Base-by-base conservation (phyloP, 2,329 filamentous ascomycete species). In the Penicillium sp. region DNA sequence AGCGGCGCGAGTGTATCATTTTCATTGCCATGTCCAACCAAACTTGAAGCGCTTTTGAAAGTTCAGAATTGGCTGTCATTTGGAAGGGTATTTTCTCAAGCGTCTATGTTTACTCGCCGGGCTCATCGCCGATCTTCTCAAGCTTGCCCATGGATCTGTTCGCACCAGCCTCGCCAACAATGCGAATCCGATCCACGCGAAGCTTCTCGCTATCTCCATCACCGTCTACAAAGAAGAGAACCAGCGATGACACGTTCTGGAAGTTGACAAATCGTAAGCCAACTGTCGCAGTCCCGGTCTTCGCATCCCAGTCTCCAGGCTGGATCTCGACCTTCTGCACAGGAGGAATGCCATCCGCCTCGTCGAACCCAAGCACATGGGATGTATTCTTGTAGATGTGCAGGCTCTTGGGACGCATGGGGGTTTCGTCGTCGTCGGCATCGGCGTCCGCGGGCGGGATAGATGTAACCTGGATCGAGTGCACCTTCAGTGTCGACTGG, bases 61-160 rank as follows among this genome's bases (percentile, higher is more conserved):
- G 24, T 2, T 27, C 24, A 6, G 13, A 16, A 6, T 36, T n/a
- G 14, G n/a, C 34, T 34, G 10, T 36, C 5, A n/a, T 36, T 48
- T 48, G 18, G 50, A 50, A 63, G 72, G 72, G 73, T 53, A 73
- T 70, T 42, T 48, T 38, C 46, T 46, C 10, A 32, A 22, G 6
- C n/a, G 18, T 45, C 24, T 58, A 40, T 48, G 45, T 61, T 60
- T 77, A 86, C 71, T 87, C 83, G 50, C 85, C 85, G 27, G 78
- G 73, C 70, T 90, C 88, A 64, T 95, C 88, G 13, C 87, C 90
- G 69, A 97, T 84, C 85, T 97, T 97, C 81, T 97, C 91, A 62
- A 99, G 78, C 80, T 95, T 96, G 62, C 92, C 93, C 84, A 92
- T 90, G 53, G 94, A 89, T 56, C 92, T 83, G 83, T 95, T 96